Evolutionary conservation across 2,329 filamentous ascomycete genomes (phyloP), one percentile per base, ranked within the genome.

Genomic region (Setomelanomma holmii): DNA sequence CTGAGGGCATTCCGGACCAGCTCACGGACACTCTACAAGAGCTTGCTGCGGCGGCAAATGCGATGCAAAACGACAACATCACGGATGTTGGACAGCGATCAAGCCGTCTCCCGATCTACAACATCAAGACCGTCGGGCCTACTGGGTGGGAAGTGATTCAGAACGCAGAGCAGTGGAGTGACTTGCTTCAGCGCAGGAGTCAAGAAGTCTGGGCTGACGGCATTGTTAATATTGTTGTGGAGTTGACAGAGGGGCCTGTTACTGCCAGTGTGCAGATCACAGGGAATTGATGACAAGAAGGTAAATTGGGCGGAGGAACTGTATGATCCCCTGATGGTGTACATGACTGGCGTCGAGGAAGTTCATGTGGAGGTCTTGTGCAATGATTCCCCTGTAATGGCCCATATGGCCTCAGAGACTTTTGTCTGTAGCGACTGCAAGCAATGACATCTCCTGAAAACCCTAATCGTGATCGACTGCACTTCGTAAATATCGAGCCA

Each of bases 181-280:
- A 55, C 6, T 56, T 65, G 16, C 59, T 69, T 44, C 49, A 57
- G 7, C 66, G 74, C 41, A 57, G 66, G 30, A 65, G 63, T 1
- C 55, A 54, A 39, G 65, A 68, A 3, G 58, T 64, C 4, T 75
- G 71, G 71, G 65, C 67, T 14, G 67, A 71, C 49, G 68, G 67
- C 1, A 54, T 66, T 16, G 55, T 68, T 34, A 70, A 64, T 49
- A 51, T 74, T 5, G 62, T 75, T 47, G 67, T 72, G 2, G 67
- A 69, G 50, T 39, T 68, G 27, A 47, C 53, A 16, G 49, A 49
- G 33, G 22, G 45, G 34, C 33, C 17, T 5, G 27, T 23, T 14
- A 11, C 20, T n/a, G n/a, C n/a, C n/a, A n/a, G n/a, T n/a, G n/a
- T n/a, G n/a, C n/a, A n/a, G n/a, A n/a, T n/a, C n/a, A n/a, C n/a